Evolutionary conservation across 495 filamentous ascomycete genomes (phyloP).

Genomic region (Xylaria scruposa): DNA sequence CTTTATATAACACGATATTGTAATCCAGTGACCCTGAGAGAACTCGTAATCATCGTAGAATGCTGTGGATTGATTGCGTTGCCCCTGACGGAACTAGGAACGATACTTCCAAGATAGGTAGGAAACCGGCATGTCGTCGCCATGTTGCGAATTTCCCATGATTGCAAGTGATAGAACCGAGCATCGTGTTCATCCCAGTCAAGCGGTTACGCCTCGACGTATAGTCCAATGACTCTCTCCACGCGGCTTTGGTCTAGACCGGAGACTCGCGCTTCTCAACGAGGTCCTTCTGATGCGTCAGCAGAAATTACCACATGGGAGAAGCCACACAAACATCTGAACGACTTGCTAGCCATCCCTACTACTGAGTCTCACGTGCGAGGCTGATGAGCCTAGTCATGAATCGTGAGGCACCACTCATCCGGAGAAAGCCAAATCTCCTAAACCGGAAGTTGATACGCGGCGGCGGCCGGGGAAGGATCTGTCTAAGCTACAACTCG

Average conservation of each 20-base stretch:
- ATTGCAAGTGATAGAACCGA: constrained; percentile 2
- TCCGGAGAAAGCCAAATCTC: constrained; percentile 12
- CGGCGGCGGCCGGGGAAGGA: background rate
- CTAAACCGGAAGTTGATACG: constrained; percentile 20
- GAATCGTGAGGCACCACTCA: background rate
- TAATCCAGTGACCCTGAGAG: background rate
- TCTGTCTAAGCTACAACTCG: background rate
- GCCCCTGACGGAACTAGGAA: background rate
- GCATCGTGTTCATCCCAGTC: constrained; percentile 1
- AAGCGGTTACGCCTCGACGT: constrained; percentile 9
- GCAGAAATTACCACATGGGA: constrained; percentile 5
- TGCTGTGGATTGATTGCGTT: constrained; percentile 7
- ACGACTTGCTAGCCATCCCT: background rate
- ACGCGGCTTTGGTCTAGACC: constrained; percentile 20
- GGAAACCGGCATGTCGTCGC: background rate
- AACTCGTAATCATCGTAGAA: constrained; percentile 14
- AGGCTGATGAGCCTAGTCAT: constrained; percentile 12
- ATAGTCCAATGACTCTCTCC: constrained; percentile 5
- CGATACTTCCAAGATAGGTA: background rate
- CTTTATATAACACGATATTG: background rate
- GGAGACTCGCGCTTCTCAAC: background rate
- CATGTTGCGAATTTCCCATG: constrained; percentile 6
- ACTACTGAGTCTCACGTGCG: background rate
- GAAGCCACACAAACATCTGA: constrained; percentile 7
- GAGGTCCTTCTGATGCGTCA: background rate